Base-by-base conservation (phyloP, 1,284 basidiomycete species). In the Ceratobasidium sp. region DNA sequence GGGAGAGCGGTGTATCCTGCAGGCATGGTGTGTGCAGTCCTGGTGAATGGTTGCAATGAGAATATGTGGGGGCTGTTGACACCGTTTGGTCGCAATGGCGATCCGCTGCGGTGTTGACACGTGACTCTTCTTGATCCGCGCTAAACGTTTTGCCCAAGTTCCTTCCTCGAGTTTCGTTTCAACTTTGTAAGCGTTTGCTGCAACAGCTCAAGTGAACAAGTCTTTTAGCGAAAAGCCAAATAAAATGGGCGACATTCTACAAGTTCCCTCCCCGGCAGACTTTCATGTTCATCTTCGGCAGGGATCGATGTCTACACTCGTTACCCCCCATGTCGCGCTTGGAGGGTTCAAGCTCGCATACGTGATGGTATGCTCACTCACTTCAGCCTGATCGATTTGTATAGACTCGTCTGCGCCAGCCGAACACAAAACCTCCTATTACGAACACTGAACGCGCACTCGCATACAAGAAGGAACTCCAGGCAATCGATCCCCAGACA, bases 281-380 rank as follows among this genome's bases (percentile, higher is more conserved):
- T 98, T 96, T 81, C 96, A 99, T 84, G 96, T 98, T 76, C 98
- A 99, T 81, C 89, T 99, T 43, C 90, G 98, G 56, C 95, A 98
- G 81, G 95, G 93, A 46, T 83, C 88, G 46, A 85, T 98, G 79
- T 91, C 93, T 74, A 85, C 89, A 76, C 87, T 99, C 43, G 95
- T 99, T 51, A 91, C 92, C 4, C 95, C 96, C 53, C 96, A 98
- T 85, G 93, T 99, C 69, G 86, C 88, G 31, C 84, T 89, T 80
- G 98, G 98, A 63, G 98, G 98, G 0, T 95, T 99, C 80, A 84
- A 87, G 74, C 87, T 97, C 53, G 98, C 93, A 78, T 99, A 98
- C 84, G 95, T 99, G 62, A 99, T 99, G 98, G 95, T 94, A 80
- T 59, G 83, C 82, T 34, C 14, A 34, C 74, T 82, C 34, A 11